Evolutionary conservation across 257 asterid genomes (phyloP).

Genomic region (Solanum megistacrolobum): DNA sequence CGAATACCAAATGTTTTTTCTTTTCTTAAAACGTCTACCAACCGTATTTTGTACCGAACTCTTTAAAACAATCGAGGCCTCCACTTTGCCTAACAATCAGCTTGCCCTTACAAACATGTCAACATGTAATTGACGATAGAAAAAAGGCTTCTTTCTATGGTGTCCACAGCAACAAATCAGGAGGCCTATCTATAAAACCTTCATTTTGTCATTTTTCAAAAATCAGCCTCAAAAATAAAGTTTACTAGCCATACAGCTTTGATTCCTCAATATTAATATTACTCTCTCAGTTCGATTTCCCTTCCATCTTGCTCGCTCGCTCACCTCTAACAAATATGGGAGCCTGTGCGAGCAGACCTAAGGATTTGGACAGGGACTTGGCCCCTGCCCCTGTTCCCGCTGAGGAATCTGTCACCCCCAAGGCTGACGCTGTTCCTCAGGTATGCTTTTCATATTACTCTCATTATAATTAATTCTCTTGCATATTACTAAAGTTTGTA

Average conservation of each 20-base stretch:
- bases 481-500: too few species aligned
- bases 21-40: not conserved
- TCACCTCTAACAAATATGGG: not conserved
- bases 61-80: not conserved
- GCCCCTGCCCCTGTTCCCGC: constrained; percentile 5
- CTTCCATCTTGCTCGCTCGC: not conserved
- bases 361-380: constrained; percentile 2
- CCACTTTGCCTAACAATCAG: not conserved
- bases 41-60: not conserved
- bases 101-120: not conserved
- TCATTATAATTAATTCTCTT: not conserved
- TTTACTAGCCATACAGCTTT: not conserved
- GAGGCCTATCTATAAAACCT: not conserved
- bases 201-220: not conserved
- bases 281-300: not conserved
- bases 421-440: not conserved
- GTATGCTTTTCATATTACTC: not conserved
- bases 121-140: not conserved
- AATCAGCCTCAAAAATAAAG: not conserved
- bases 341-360: constrained; percentile 13
- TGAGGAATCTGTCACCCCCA: constrained; percentile 1
- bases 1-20: accelerated
- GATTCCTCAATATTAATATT: not conserved
- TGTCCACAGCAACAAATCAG: not conserved
- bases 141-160: not conserved